phyloP scores from a whole-genome alignment of 768 basidiomycete species.

The Royoungia palumana region DNA sequence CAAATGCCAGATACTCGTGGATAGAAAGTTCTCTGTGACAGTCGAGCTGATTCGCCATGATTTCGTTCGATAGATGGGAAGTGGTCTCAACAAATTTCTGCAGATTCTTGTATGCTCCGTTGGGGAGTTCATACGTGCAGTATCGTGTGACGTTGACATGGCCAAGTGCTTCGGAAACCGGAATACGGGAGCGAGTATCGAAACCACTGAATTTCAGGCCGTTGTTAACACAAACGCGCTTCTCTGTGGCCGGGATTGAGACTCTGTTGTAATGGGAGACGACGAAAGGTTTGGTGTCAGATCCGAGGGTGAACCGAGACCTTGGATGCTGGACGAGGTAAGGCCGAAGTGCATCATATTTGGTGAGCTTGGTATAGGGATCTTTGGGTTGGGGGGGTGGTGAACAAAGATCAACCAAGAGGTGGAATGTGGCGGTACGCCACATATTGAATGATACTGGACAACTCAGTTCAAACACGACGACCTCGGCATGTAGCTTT shows the following conservation, averaged over 20 bases:
- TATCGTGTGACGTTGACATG: slow-evolving; percentile 10
- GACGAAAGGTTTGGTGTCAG: slow-evolving; percentile 22
- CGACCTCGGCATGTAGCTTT: slow-evolving; percentile 19
- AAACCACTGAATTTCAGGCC: slow-evolving; percentile 32
- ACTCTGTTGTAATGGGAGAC: slow-evolving; percentile 12
- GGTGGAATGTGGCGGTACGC: slow-evolving; percentile 39
- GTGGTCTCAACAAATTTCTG: slow-evolving; percentile 37
- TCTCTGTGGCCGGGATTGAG: slow-evolving; percentile 13
- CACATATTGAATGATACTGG: slow-evolving; percentile 42
- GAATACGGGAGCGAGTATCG: slow-evolving; percentile 18
- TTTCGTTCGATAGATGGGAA: slow-evolving; percentile 41
- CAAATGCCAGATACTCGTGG: slow-evolving; percentile 47
- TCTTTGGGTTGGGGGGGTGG: not conserved
- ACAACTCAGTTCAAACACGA: slow-evolving; percentile 42
- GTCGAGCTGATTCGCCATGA: slow-evolving; percentile 39
- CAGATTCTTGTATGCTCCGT: slow-evolving; percentile 33
- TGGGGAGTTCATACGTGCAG: slow-evolving; percentile 35
- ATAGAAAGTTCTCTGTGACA: slow-evolving; percentile 40
- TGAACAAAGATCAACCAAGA: slow-evolving; percentile 37
- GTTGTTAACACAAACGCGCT: slow-evolving; percentile 32
- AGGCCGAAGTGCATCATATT: slow-evolving; percentile 9
- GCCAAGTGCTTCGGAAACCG: slow-evolving; percentile 14
- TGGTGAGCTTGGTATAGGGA: slow-evolving; percentile 14
- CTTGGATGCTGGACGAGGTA: slow-evolving; percentile 16
- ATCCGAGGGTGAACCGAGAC: slow-evolving; percentile 22